Evolutionary conservation across 495 filamentous ascomycete genomes (phyloP), one percentile per base, ranked within the genome.

Genomic region (Bacidia rubella): DNA sequence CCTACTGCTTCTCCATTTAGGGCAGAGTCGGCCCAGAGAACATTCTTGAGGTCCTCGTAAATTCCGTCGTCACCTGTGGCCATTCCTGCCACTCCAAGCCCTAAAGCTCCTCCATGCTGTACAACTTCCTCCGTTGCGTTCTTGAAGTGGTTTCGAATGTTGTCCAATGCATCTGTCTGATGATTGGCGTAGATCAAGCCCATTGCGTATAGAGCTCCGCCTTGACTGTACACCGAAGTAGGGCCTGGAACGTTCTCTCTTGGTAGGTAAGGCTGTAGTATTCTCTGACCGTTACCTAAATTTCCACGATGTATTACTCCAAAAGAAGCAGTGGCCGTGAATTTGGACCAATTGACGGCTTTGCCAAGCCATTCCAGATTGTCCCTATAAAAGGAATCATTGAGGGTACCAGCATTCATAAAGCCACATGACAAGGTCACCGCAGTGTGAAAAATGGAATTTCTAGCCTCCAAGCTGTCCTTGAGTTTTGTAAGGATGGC

Each of bases 291-390:
- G 63, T 97, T 90, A 21, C 81, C 84, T 40, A 97, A 68, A 62
- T 99, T 97, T 43, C 93, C 93, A 19, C 85, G 80, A 67, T 99
- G 93, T 51, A 99, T 96, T 26, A 96, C 92, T 63, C 93, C 93
- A 24, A 99, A 71, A 5, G 93, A 90, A 46, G 93, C 93, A 11
- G 93, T 99, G 4, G 93, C 93, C 1, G 93, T 95, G 65, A 99
- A 99, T 63, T 99, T 99, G 52, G 92, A 96, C 93, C 93, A 99
- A 70, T 99, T 99, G 15, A 97, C 87, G 42, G 93, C 93, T 70
- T 97, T 99, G 27, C 90, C 87, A 9, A 99, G 76, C 93, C 93
- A 99, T 47, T 99, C 93, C 24, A 99, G 68, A 55, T 97, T 99
- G 57, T 96, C 89, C 2, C 93, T 77, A 74, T 97, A 96, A 71